Evolutionary conservation across 2,329 filamentous ascomycete species (phyloP), one percentile per base, ranked within the genome.

Genomic region (Colletotrichum sp.): DNA sequence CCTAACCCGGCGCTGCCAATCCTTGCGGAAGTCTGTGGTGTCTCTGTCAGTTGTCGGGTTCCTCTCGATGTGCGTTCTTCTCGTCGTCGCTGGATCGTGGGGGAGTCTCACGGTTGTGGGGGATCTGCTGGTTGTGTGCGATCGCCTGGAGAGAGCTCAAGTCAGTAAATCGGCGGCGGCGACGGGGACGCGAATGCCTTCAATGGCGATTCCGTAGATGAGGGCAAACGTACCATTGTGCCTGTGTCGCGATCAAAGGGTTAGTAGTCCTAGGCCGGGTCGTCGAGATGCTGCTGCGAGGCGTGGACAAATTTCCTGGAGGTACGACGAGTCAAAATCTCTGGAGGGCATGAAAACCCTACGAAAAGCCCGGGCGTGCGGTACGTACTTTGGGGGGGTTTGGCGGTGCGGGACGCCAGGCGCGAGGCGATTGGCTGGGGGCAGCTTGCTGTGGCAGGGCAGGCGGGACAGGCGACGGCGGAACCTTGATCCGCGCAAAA

Each of bases 91-190:
- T 32, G 59, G 18, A 52, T 60, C 52, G 78, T 79, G 76, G 80
- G 78, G 79, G 76, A 78, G 83, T 85, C 94, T 91, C 90, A 95
- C 94, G 96, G 93, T 98, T 98, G 93, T 96, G 95, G 88, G 95
- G 94, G 89, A 98, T 94, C 92, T 96, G 95, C 92, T 98, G 96
- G 92, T 99, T 99, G 95, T 98, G 96, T 94, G 98, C 98, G 95
- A 99, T 98, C 92, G 96, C 95, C 76, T 79, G 62, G 73, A 71
- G 70, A 68, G 71, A 74, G 72, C 68, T 71, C 52, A 64, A 64
- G 72, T 77, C 71, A 69, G 55, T 68, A 78, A 30, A 16, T 49
- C 44, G 18, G 44, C 44, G 44, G 44, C 44, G 44, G 10, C 44
- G 28, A 36, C 66, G 9, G 9, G 52, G 5, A 18, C 26, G 36